Evolutionary conservation across 2,329 filamentous ascomycete genomes (phyloP), one percentile per base, ranked within the genome.

Genomic region (Fonsecaea pugnacius): DNA sequence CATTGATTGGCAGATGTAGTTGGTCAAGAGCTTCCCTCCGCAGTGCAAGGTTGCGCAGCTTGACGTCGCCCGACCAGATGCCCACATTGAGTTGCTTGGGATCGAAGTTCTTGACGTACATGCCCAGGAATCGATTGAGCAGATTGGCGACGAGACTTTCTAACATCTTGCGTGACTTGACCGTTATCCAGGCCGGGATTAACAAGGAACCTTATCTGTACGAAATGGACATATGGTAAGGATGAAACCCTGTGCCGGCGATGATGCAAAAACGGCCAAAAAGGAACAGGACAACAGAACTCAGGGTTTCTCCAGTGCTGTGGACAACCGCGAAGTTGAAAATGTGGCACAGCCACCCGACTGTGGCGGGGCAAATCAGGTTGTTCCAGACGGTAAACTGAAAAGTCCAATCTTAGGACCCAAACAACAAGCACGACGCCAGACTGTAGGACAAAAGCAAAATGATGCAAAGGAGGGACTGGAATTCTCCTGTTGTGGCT

Each of bases 91-190:
- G 85, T 82, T 99, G 95, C 74, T 92, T 90, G 60, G 95, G 92
- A 78, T 99, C 95, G 77, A 99, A 99, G 80, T 99, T 98, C 85
- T 96, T 93, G 79, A 99, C 94, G 79, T 99, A 99, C 90, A 98
- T 96, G 85, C 95, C 96, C 87, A 99, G 82, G 80, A 99, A 98
- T 83, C 96, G 91, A 83, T 99, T 99, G 73, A 99, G 89, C 83
- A 99, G 85, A 80, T 94, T 96, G 73, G 95, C 92, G 69, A 98
- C 95, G 72, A 99, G 85, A 72, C 93, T 91, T 85, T 99, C 95
- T 81, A 99, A 87, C 95, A 99, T 99, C 74, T 77, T 84, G 84
- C 80, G 77, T 77, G 77, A 73, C 72, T 75, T 76, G 82, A 87
- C 85, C 90, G 86, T 92, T 74, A 89, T 87, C 89, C 89, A 75